These are phyloP conservation scores for Rhizopogon sp. DNA, from an alignment of 768 basidiomycete genomes.

Conservation along the genomic window DNA sequence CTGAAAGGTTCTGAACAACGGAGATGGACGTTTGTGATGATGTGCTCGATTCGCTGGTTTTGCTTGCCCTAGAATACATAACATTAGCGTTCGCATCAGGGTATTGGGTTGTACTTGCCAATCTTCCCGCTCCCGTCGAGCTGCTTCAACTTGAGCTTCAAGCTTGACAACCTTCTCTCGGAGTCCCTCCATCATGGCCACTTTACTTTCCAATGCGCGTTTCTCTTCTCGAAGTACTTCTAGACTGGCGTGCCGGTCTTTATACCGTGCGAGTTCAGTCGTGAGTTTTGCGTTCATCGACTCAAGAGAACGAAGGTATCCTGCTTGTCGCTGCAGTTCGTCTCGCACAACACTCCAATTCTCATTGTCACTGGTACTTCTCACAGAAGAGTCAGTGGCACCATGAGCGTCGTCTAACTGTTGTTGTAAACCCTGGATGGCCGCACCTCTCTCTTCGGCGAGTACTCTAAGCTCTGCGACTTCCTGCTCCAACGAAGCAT, in stretches of 20 bases:
- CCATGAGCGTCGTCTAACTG: slow-evolving; percentile 41
- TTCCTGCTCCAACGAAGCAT: slow-evolving; percentile 43
- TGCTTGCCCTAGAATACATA: slow-evolving; percentile 31
- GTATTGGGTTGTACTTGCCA: slow-evolving; percentile 36
- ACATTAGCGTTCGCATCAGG: slow-evolving; percentile 1
- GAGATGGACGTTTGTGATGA: slow-evolving; percentile 47
- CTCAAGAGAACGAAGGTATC: slow-evolving; percentile 58
- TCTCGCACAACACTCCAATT: slow-evolving; percentile 61
- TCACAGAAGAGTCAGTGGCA: slow-evolving; percentile 25
- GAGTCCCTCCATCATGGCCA: slow-evolving; percentile 46
- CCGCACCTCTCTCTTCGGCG: slow-evolving; percentile 36
- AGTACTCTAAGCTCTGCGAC: slow-evolving; percentile 35
- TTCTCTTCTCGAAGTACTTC: slow-evolving; percentile 78
- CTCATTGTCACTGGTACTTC: slow-evolving; percentile 38
- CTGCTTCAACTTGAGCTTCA: slow-evolving; percentile 64
- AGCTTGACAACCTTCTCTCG: slow-evolving; percentile 50
- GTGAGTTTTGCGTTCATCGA: slow-evolving; percentile 49
- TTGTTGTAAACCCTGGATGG: slow-evolving; percentile 40
- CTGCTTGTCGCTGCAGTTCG: slow-evolving; percentile 62
- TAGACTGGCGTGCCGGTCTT: slow-evolving; percentile 52
- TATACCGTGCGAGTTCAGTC: slow-evolving; percentile 47
- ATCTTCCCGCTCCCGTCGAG: slow-evolving; percentile 48
- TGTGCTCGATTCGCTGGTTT: slow-evolving; percentile 26
- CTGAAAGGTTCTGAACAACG: slow-evolving; percentile 52
- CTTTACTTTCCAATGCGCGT: slow-evolving; percentile 50